Evolutionary conservation across 2,329 filamentous ascomycete genomes (phyloP), one percentile per base, ranked within the genome.

Genomic region (Pseudogymnoascus sp.): DNA sequence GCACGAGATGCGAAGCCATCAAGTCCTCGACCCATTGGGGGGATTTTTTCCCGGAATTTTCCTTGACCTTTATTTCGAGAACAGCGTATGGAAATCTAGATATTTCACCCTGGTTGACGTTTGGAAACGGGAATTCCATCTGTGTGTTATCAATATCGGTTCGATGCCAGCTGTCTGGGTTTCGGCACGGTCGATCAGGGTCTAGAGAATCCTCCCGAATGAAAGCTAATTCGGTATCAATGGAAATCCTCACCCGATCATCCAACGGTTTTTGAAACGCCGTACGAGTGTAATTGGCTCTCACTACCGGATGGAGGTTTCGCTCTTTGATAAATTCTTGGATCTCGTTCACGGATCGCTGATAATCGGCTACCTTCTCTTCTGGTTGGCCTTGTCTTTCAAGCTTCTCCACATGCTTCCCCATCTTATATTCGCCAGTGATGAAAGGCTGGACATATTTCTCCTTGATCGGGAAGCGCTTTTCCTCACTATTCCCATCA

Each of bases 181-280:
- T 89, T 66, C 95, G 88, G 76, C 93, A 97, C 0, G 93, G 93
- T n/a, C 92, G 84, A 67, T 91, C 87, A 31, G 79, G 73, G 72
- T 97, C 93, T 59, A 99, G 81, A 1, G 89, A 83, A 69, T 89
- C 86, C 71, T 89, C 86, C 59, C 86, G 83, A 71, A 99, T 96
- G 69, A 97, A 89, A 23, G 91, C 92, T 33, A 99, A 81, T 69
- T 96, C 87, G 0, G 92, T 97, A 74, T 99, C 95, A 64, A 99
- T 89, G 5, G 92, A 93, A 69, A 99, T 90, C 62, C 95, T 87
- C 55, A 99, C 88, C 18, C 90, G 88, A 74, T 96, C 87, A 73
- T 99, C 93, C 12, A 90, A 86, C 5, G 95, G 95, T 68, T 96
- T 96, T 76, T 99, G 95, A 79, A 97, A 99, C 0, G 95, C 95